phyloP scores from a whole-genome alignment of 208 protist genomes.

The Crithidia fasciculata region DNA sequence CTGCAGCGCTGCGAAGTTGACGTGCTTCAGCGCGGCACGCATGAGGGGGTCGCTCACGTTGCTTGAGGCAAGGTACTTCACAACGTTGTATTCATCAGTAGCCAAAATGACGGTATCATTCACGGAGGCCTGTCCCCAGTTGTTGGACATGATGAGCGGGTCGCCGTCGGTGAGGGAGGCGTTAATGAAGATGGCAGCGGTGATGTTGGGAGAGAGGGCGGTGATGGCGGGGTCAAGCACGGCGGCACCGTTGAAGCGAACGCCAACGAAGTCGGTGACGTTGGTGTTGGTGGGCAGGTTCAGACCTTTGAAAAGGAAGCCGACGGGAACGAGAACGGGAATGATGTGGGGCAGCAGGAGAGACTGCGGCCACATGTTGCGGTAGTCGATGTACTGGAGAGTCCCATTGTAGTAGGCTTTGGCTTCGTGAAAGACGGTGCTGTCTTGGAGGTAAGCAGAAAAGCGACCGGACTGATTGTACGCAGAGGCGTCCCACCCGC shows the following conservation, averaged over 20 bases:
- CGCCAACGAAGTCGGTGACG: slow-evolving; percentile 5
- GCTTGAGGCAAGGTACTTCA: slow-evolving; percentile 21
- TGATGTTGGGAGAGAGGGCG: not conserved
- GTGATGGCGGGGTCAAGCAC: not conserved
- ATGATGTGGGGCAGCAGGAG: slow-evolving; percentile 13
- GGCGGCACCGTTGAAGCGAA: slow-evolving; percentile 8
- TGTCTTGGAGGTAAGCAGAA: not conserved
- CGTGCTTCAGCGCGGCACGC: slow-evolving; percentile 34
- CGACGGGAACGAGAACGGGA: not conserved
- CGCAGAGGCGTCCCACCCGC: not conserved
- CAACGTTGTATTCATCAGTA: too few species aligned
- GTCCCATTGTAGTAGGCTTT: not conserved
- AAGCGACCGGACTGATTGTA: slow-evolving; percentile 2
- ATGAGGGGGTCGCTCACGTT: slow-evolving; percentile 44
- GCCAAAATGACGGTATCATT: not conserved
- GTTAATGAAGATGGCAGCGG: slow-evolving; percentile 11
- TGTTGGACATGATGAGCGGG: slow-evolving; percentile 31
- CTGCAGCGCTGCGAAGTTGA: slow-evolving; percentile 25
- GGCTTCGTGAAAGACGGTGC: not conserved
- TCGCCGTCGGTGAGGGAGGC: slow-evolving; percentile 10
- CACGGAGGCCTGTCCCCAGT: slow-evolving; percentile 23
- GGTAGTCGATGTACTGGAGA: slow-evolving; percentile 6
- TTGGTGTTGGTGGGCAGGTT: not conserved
- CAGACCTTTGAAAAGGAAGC: slow-evolving; percentile 1
- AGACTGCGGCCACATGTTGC: not conserved